A percentile compares a stretch with the other conserved stretches of the same genome.
Conservation (phyloP, 2,329 filamentous ascomycete genomes). For the Exophiala calicioides region DNA sequence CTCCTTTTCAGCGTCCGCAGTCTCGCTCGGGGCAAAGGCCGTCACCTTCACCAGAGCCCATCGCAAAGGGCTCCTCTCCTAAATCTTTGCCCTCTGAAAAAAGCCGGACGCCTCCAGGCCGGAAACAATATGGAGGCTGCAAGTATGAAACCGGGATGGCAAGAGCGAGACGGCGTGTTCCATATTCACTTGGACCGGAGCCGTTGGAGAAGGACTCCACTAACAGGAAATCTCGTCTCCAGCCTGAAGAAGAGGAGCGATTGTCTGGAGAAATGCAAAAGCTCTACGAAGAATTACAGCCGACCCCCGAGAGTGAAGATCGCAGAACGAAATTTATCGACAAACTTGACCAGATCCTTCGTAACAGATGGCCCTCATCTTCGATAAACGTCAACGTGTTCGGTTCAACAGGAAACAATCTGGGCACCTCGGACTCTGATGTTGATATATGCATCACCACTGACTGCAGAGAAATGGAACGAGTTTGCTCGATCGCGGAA, state of each 20-base stretch:
- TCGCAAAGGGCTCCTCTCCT: slow-evolving; percentile 77
- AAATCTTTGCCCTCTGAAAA: slow-evolving; percentile 89
- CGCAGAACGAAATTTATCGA: slow-evolving; percentile 74
- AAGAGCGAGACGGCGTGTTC: slow-evolving; percentile 80
- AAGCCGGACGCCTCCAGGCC: slow-evolving; percentile 69
- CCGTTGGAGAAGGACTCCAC: slow-evolving; percentile 66
- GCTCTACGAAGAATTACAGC: slow-evolving; percentile 81
- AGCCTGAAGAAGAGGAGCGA: slow-evolving; percentile 70
- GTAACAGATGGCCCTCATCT: slow-evolving; percentile 86
- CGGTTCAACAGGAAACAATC: slow-evolving; percentile 93
- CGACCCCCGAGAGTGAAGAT: slow-evolving; percentile 74
- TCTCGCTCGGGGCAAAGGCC: slow-evolving; percentile 78
- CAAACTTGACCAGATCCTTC: slow-evolving; percentile 86
- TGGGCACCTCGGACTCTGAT: slow-evolving; percentile 95
- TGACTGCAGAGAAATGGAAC: slow-evolving; percentile 80
- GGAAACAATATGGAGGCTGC: slow-evolving; percentile 69
- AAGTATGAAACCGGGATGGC: slow-evolving; percentile 86
- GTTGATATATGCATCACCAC: slow-evolving; percentile 98
- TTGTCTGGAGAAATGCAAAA: slow-evolving; percentile 81
- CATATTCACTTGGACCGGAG: slow-evolving; percentile 85
- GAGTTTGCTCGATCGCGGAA: slow-evolving; percentile 86
- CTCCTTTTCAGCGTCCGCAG: slow-evolving; percentile 83
- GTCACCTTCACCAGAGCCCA: slow-evolving; percentile 74
- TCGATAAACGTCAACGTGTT: slow-evolving; percentile 91
- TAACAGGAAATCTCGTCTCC: slow-evolving; percentile 69